Base-by-base conservation (phyloP, 805 yeast species). In the Sporopachydermia quercuum region DNA sequence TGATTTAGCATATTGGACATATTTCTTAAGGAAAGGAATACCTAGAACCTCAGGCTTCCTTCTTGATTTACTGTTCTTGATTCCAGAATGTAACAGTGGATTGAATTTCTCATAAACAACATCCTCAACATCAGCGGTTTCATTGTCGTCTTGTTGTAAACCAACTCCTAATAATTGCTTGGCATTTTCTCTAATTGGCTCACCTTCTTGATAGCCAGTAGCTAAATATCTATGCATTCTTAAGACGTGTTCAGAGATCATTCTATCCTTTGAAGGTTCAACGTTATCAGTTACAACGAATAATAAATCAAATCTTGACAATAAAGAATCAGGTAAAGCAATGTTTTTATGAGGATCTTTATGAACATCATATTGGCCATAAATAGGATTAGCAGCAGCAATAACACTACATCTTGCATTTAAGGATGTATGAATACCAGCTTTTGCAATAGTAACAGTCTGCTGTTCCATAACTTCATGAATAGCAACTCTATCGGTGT, bases 381-480 rank as follows among this genome's bases (percentile, higher is more conserved):
- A 87, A 2, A 89, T 85, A 1, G 98, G 98, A 57, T 89, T 89
- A 4, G 98, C 98, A 23, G 98, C 98, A 1, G 97, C 97, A 48
- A 89, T 73, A 14, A 89, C 97, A 18, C 94, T 81, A 63, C 97
- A 89, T 52, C 98, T 75, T 11, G 98, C 97, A 55, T 89, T 89
- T 49, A 89, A 69, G 4, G 97, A 81, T 2, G 97, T 87, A 58
- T 89, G 96, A 52, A 89, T 89, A 47, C 98, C 98, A 3, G 97
- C 98, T 58, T 89, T 89, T 39, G 97, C 94, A 53, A 89, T 87
- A 2, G 97, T 87, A 18, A 89, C 96, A 0, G 98, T 91, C 60
- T 91, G 98, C 63, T 91, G 98, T 65, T 91, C 98, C 98, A 91
- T 91, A 38, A 91, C 98, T 70, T 91, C 98, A 61, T 91, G 98